A percentile compares a stretch with the other conserved stretches of the same genome.
Evolutionary conservation across 495 filamentous ascomycete species (phyloP).

Genomic region (Penicillium ucsense): DNA sequence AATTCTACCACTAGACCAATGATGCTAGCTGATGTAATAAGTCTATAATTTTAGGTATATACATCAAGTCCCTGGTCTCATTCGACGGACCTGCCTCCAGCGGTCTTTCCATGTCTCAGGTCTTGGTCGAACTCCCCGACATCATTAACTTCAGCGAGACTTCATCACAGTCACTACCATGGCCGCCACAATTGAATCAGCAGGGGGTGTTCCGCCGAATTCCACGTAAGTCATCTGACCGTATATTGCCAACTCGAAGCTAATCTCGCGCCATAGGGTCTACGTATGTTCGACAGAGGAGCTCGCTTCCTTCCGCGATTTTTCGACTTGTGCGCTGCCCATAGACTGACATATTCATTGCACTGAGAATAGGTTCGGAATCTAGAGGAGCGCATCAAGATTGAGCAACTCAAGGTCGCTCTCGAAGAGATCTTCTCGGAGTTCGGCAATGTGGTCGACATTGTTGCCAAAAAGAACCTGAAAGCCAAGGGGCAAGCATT

Average conservation of each 20-base stretch:
- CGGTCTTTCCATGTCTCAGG: neutral
- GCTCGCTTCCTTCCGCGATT: slow-evolving; percentile 8
- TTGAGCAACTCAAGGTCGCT: slow-evolving; percentile 63
- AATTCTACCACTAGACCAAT: slow-evolving; percentile 54
- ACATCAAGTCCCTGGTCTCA: neutral
- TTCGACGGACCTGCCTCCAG: neutral
- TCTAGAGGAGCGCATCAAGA: slow-evolving; percentile 86
- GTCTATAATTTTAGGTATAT: neutral
- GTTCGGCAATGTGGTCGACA: slow-evolving; percentile 82
- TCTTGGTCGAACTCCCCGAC: neutral
- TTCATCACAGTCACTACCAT: slow-evolving; percentile 24
- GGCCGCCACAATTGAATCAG: slow-evolving; percentile 24
- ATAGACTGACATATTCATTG: slow-evolving; percentile 9
- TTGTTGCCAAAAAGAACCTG: slow-evolving; percentile 85
- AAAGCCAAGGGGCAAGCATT: slow-evolving; percentile 96
- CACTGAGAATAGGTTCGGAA: slow-evolving; percentile 59
- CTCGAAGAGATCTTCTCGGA: slow-evolving; percentile 76
- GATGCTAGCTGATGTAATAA: slow-evolving; percentile 24
- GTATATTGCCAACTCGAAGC: neutral
- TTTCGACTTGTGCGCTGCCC: slow-evolving; percentile 7
- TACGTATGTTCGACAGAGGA: slow-evolving; percentile 32
- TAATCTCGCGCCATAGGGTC: slow-evolving; percentile 31
- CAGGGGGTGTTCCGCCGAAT: slow-evolving; percentile 30
- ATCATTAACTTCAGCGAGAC: too few species aligned
- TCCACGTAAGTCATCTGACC: slow-evolving; percentile 31